Percentiles rank a stretch among this genome's conserved stretches.
Conservation (phyloP, 371 early-diverging fungal species). For the Chytridiales sp. region DNA sequence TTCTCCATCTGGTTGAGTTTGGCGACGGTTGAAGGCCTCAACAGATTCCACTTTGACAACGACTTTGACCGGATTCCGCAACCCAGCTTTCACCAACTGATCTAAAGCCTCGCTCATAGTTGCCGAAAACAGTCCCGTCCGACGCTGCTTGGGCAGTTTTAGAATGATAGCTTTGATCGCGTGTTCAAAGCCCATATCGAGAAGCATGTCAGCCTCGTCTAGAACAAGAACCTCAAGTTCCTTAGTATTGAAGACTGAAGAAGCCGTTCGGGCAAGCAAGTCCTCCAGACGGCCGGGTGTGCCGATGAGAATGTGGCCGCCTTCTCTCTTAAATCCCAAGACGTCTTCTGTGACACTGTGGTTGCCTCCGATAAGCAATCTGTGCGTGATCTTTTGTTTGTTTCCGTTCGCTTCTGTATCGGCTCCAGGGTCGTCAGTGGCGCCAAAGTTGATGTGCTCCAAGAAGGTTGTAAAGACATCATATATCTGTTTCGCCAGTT, state of each 20-base stretch:
- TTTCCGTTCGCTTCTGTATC: neutral
- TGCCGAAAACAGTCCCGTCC: slow-evolving; percentile 97
- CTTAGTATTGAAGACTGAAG: slow-evolving; percentile 65
- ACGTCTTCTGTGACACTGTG: slow-evolving; percentile 66
- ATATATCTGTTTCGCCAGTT: slow-evolving; percentile 92
- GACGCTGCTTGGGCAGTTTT: slow-evolving; percentile 86
- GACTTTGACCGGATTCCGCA: slow-evolving; percentile 89
- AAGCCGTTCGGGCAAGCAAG: slow-evolving; percentile 54
- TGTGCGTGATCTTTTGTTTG: slow-evolving; percentile 1
- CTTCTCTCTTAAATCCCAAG: slow-evolving; percentile 52
- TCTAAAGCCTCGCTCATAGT: slow-evolving; percentile 93
- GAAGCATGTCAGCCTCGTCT: slow-evolving; percentile 88
- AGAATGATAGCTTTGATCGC: slow-evolving; percentile 77
- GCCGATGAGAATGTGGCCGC: slow-evolving; percentile 86
- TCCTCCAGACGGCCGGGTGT: slow-evolving; percentile 98
- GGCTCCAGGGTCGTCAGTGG: neutral
- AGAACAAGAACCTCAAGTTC: slow-evolving; percentile 88
- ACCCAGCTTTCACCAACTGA: slow-evolving; percentile 82
- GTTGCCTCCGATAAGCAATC: slow-evolving; percentile 72
- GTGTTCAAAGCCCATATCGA: slow-evolving; percentile 93
- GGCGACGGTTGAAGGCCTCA: slow-evolving; percentile 6
- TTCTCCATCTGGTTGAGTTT: neutral
- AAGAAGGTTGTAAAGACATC: slow-evolving; percentile 67
- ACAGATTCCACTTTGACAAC: slow-evolving; percentile 73
- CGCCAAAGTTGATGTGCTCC: slow-evolving; percentile 25